phyloP scores from a whole-genome alignment of 2,329 filamentous ascomycete genomes.

The Penicillium sp. region DNA sequence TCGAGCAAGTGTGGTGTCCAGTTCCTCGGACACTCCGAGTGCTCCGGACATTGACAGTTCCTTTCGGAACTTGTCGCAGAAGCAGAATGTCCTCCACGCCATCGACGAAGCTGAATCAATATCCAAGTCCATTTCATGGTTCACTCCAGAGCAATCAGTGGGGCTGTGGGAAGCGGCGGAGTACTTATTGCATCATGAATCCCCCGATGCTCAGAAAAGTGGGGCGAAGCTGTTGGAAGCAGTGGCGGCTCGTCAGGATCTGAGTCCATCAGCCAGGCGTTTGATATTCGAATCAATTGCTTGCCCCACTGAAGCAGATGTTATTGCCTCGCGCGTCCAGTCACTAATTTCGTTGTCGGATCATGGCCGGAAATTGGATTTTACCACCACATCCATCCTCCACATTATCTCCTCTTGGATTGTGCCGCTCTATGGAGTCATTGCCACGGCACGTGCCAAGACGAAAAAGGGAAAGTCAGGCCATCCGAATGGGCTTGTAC shows the following conservation, averaged over 20 bases:
- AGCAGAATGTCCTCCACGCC: conserved; percentile 35
- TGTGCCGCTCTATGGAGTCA: conserved; percentile 38
- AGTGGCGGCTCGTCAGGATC: conserved; percentile 39
- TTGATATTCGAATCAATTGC: conserved; percentile 39
- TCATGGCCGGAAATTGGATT: conserved; percentile 45
- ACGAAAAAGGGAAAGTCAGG: conserved; percentile 37
- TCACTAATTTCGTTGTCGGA: conserved; percentile 43
- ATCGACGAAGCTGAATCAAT: conserved; percentile 41
- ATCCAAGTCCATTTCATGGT: conserved; percentile 35
- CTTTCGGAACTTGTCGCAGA: conserved; percentile 36
- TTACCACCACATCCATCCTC: conserved; percentile 38
- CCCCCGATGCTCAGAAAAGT: conserved; percentile 38
- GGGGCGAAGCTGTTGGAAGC: conserved; percentile 38
- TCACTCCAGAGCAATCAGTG: conserved; percentile 41
- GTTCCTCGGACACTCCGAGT: conserved; percentile 39
- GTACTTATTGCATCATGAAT: conserved; percentile 38
- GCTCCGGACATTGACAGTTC: conserved; percentile 40
- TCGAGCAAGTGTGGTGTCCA: conserved; percentile 41
- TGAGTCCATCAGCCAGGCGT: conserved; percentile 35
- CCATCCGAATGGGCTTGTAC: conserved; percentile 30
- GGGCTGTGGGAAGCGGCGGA: conserved; percentile 41
- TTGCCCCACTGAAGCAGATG: conserved; percentile 33
- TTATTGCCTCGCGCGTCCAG: conserved; percentile 40
- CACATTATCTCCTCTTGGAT: conserved; percentile 42
- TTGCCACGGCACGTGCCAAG: conserved; percentile 38